These are phyloP conservation scores for Collybia mongolica DNA, from an alignment of 768 basidiomycete genomes.

Conservation along the genomic window DNA sequence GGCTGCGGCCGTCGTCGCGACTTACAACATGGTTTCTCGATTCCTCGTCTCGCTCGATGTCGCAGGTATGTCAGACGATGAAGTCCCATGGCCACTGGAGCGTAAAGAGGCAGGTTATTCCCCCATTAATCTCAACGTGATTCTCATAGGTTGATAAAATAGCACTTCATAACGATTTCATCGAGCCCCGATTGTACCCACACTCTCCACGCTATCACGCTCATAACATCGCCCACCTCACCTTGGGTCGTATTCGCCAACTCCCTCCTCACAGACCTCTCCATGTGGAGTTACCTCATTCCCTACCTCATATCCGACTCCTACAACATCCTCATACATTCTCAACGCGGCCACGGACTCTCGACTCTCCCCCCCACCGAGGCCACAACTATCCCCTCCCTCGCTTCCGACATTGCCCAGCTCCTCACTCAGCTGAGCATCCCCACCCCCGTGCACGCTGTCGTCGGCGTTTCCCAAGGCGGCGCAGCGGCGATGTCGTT, in stretches of 20 bases:
- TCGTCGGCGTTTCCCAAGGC: slow-evolving; percentile 56
- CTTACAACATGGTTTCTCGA: slow-evolving; percentile 73
- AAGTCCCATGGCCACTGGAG: slow-evolving; percentile 50
- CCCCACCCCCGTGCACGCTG: slow-evolving; percentile 35
- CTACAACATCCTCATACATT: slow-evolving; percentile 49
- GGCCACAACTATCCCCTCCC: slow-evolving; percentile 37
- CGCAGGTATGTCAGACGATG: slow-evolving; percentile 44
- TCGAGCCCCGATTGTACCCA: slow-evolving; percentile 28
- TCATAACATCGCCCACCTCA: slow-evolving; percentile 34
- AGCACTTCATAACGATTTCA: slow-evolving; percentile 40
- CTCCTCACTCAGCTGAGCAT: slow-evolving; percentile 35
- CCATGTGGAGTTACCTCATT: slow-evolving; percentile 47
- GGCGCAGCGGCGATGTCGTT: slow-evolving; percentile 51
- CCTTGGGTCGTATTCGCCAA: slow-evolving; percentile 54
- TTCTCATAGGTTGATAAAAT: not conserved
- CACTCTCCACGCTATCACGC: slow-evolving; percentile 40
- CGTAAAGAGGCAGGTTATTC: slow-evolving; percentile 34
- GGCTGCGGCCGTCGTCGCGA: slow-evolving; percentile 47
- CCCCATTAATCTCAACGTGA: not conserved
- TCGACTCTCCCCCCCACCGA: slow-evolving; percentile 32
- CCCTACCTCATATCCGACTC: slow-evolving; percentile 33
- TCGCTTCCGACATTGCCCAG: slow-evolving; percentile 43
- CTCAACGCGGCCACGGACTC: slow-evolving; percentile 50
- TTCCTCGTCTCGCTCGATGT: slow-evolving; percentile 63
- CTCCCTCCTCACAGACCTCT: slow-evolving; percentile 45